Evolutionary conservation across 2,329 filamentous ascomycete species (phyloP).

Genomic region (Colletotrichum spaethianum): DNA sequence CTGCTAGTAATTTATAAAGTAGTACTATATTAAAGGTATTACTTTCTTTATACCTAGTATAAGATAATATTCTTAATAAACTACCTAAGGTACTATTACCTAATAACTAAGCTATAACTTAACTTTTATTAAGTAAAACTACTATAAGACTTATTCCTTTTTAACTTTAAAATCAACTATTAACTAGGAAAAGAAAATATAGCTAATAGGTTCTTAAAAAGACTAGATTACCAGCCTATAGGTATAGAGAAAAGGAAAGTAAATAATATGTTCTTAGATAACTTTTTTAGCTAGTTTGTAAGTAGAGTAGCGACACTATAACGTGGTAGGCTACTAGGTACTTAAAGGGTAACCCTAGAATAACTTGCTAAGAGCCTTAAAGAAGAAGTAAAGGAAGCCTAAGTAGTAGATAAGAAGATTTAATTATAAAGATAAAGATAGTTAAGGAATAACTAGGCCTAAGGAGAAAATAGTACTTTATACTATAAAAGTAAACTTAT

Average conservation of each 20-base stretch:
- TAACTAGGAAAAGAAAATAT: no score
- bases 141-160: not conserved
- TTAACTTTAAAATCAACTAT: not conserved
- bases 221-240: no score
- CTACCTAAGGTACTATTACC: not conserved
- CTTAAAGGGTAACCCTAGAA: no score
- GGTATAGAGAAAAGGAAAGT: no score
- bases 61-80: not conserved
- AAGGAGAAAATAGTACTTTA: no score
- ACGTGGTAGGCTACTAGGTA: not conserved
- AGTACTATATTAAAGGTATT: not conserved
- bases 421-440: not conserved
- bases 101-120: not conserved
- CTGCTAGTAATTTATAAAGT: not conserved
- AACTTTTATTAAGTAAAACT: not conserved
- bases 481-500: no score
- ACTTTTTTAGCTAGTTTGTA: not conserved
- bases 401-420: not conserved
- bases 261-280: not conserved
- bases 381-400: not conserved
- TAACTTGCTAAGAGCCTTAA: not conserved
- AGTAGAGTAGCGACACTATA: not conserved
- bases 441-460: no score
- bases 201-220: no score
- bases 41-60: not conserved